Base-by-base conservation (phyloP, 2,329 filamentous ascomycete species). In the Fusarium sarcochroum region DNA sequence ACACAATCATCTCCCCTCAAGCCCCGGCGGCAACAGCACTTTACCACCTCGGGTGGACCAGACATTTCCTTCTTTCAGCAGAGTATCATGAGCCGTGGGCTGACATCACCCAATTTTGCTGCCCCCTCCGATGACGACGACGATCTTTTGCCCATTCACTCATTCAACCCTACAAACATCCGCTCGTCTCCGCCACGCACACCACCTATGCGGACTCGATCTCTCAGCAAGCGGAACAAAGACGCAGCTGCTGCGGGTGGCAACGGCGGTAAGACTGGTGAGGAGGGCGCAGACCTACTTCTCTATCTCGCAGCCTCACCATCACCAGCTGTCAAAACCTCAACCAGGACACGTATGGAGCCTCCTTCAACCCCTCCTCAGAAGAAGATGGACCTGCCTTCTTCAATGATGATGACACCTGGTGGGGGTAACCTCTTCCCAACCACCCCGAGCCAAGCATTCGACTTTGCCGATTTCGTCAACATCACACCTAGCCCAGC, bases 401-500 rank as follows among this genome's bases (percentile, higher is more conserved):
- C 89, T 58, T 97, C 90, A 25, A 93, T 95, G 88, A 95, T 96
- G 92, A 91, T 89, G n/a, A 96, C 93, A 13, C 93, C 93, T 3
- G 89, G 90, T 53, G 91, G 90, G 40, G 87, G 88, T 64, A 91
- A 89, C 74, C 79, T 91, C 46, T 88, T 90, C 74, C 89, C 91
- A 51, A 90, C 88, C 67, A 98, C 95, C 1, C 95, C 95, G 0
- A 91, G 91, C 17, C 92, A 94, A 76, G 82, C 80, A 47, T 97
- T 98, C 80, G 97, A 98, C 82, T 97, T 98, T 81, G 89, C 94
- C 52, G 96, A 99, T 77, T 99, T 97, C 80, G 91, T 98, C 77
- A 98, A 98, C 80, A 95, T 98, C 78, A 97, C 96, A 8, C 96
- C 96, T 1, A 97, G 93, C 76, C 96, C 96, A 20, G 96, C 93